phyloP scores from a whole-genome alignment of 345 rosid species.

The Melaleuca alternifolia region DNA sequence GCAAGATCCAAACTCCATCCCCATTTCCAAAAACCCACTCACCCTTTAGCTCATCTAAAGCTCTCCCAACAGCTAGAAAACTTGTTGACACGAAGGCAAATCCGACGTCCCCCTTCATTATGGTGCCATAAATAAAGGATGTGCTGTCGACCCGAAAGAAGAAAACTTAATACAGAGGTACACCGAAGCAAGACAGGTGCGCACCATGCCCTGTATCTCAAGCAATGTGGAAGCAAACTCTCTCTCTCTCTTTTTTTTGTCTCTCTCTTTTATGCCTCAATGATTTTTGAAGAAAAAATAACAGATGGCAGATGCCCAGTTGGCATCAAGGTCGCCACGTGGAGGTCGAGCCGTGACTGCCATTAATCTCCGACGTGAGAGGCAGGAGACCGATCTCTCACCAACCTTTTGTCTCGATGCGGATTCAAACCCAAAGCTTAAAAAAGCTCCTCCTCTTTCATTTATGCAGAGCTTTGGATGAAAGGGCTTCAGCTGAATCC shows the following conservation, averaged over 20 bases:
- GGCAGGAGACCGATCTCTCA: neutral
- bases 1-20: neutral
- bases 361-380: conserved; percentile 1
- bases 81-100: neutral
- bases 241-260: accelerated
- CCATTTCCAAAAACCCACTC: neutral
- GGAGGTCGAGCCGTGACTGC: neutral
- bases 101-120: neutral
- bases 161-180: neutral
- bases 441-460: neutral
- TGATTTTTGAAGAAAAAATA: neutral
- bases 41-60: neutral
- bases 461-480: neutral
- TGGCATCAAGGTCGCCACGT: neutral
- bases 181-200: neutral
- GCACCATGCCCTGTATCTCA: neutral
- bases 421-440: neutral
- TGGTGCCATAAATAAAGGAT: neutral
- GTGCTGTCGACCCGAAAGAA: neutral
- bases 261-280: too few species aligned
- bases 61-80: neutral
- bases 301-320: neutral
- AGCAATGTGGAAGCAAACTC: neutral
- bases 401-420: neutral
- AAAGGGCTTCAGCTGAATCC: neutral